Percentiles rank a stretch among this genome's conserved stretches.
phyloP scores from a whole-genome alignment of 176 grass and related monocot genomes.

The Oropetium thomaeum region DNA sequence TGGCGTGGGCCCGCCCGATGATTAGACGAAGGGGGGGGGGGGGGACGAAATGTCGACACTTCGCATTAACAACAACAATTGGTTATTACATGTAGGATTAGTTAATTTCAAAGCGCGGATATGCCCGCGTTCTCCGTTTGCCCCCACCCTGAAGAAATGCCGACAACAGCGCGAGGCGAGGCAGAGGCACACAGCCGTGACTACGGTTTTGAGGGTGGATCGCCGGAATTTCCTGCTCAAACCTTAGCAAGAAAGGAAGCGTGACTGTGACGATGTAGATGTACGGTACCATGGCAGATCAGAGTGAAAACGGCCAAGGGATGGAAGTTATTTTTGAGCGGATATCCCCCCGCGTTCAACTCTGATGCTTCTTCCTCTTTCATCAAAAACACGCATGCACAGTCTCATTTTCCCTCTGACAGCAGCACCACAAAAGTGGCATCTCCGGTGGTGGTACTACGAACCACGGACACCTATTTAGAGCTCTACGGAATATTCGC shows the following conservation, averaged over 20 bases:
- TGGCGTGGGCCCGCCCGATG: neutral
- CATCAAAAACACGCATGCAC: neutral
- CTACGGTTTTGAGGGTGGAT: neutral
- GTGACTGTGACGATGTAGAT: too few species aligned
- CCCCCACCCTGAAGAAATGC: too few species aligned
- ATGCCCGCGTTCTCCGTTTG: slow-evolving; percentile 5
- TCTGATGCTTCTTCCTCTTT: neutral
- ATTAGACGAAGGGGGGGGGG: neutral
- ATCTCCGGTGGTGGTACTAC: neutral
- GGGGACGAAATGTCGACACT: slow-evolving; percentile 40
- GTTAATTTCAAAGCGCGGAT: slow-evolving; percentile 40
- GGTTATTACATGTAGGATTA: neutral
- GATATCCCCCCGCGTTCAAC: neutral
- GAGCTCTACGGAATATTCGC: neutral
- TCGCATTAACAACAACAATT: slow-evolving; percentile 40
- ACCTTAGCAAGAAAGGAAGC: neutral
- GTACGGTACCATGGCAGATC: neutral
- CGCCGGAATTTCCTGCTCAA: neutral
- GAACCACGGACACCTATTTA: neutral
- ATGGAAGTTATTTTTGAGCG: too few species aligned
- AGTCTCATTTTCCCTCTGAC: too few species aligned
- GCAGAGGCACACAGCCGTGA: too few species aligned
- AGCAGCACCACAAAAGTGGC: neutral
- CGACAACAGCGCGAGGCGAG: too few species aligned
- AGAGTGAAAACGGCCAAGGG: neutral